Conservation (phyloP, 441 rosid genomes). For the Gossypium schwendimanii region DNA sequence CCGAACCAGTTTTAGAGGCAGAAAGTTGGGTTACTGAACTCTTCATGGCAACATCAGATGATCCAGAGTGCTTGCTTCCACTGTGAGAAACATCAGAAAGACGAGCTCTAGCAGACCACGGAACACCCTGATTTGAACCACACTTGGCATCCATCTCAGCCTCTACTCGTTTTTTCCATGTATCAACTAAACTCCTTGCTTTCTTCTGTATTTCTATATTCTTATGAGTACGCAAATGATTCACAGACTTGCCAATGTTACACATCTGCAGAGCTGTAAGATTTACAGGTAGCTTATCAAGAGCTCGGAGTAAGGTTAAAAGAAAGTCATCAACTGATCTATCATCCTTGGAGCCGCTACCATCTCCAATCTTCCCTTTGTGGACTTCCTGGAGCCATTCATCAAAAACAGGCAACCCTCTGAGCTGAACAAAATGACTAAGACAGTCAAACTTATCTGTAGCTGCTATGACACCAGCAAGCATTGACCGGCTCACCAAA, state of each 20-base stretch:
- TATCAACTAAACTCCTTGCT: constrained; percentile 87
- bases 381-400: constrained; percentile 99
- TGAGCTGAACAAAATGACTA: constrained; percentile 68
- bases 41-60: constrained; percentile 59
- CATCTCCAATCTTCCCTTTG: constrained; percentile 79
- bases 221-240: constrained; percentile 74
- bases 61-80: constrained; percentile 46
- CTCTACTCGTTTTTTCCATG: constrained; percentile 96
- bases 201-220: constrained; percentile 83
- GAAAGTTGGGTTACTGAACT: constrained; percentile 51
- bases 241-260: constrained; percentile 93
- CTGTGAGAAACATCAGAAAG: constrained; percentile 55
- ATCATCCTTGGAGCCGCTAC: constrained; percentile 60
- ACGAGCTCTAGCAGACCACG: constrained; percentile 60
- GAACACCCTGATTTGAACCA: constrained; percentile 49
- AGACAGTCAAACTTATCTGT: constrained; percentile 87
- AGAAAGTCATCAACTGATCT: constrained; percentile 77
- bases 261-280: constrained; percentile 87
- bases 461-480: constrained; percentile 73
- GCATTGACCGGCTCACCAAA: constrained; percentile 57
- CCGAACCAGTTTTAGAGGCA: constrained; percentile 49
- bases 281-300: constrained; percentile 88
- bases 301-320: constrained; percentile 68
- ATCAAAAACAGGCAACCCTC: constrained; percentile 81
- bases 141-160: constrained; percentile 91